phyloP scores from a whole-genome alignment of 192 early-diverging fungal genomes.

The Phlyctochytrium planicorne region DNA sequence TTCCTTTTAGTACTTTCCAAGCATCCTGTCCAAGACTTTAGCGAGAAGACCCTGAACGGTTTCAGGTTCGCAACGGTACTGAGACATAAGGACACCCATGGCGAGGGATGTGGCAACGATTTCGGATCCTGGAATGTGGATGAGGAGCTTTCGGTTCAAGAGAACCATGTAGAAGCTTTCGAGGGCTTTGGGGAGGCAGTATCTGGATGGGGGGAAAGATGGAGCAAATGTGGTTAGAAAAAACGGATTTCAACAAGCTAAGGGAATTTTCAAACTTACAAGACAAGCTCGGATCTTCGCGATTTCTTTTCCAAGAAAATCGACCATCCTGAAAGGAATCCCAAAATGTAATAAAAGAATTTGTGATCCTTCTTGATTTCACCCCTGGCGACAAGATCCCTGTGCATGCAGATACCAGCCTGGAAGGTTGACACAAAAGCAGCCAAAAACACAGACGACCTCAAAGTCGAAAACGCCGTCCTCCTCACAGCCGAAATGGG shows the following conservation, averaged over 20 bases:
- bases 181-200: slow-evolving; percentile 74
- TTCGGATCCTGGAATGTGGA: slow-evolving; percentile 61
- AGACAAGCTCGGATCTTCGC: slow-evolving; percentile 66
- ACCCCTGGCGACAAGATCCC: slow-evolving; percentile 46
- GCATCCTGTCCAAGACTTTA: slow-evolving; percentile 42
- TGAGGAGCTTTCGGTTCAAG: slow-evolving; percentile 57
- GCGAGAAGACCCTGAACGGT: slow-evolving; percentile 39
- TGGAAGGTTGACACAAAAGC: slow-evolving; percentile 52
- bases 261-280: slow-evolving; percentile 39
- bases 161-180: slow-evolving; percentile 66
- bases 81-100: slow-evolving; percentile 68
- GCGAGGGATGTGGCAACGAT: slow-evolving; percentile 59
- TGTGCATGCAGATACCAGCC: slow-evolving; percentile 60
- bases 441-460: slow-evolving; percentile 64
- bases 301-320: slow-evolving; percentile 73
- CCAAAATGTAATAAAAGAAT: slow-evolving; percentile 63
- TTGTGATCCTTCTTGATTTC: slow-evolving; percentile 51
- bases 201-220: slow-evolving; percentile 10
- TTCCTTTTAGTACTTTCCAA: slow-evolving; percentile 45
- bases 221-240: background rate
- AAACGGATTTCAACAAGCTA: background rate
- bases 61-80: slow-evolving; percentile 47
- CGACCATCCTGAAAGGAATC: slow-evolving; percentile 51
- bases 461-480: slow-evolving; percentile 52
- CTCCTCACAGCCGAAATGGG: slow-evolving; percentile 50